Conservation (phyloP, 208 protist genomes). For the Vickermania ingenoplastis region DNA sequence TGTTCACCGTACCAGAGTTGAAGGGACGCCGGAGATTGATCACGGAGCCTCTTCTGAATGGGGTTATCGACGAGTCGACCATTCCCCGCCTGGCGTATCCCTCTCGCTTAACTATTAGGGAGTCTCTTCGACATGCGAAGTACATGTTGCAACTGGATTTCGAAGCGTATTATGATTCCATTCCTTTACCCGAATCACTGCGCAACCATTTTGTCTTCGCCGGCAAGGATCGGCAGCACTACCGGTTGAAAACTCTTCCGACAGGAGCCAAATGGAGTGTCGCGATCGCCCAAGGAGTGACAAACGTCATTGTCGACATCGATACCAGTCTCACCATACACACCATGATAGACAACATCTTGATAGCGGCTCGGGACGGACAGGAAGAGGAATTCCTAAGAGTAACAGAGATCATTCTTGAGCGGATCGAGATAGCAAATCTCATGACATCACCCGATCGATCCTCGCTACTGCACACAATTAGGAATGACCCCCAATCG, state of each 20-base stretch:
- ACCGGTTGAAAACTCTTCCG: not conserved
- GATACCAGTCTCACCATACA: not conserved
- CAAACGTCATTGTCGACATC: not conserved
- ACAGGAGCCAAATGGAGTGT: conserved; percentile 4
- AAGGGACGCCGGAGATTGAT: not conserved
- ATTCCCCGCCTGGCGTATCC: not conserved
- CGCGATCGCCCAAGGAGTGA: not conserved
- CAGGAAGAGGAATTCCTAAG: not conserved
- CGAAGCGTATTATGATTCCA: conserved; percentile 3
- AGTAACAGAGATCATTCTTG: not conserved
- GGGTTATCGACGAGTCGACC: not conserved
- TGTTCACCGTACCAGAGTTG: conserved; percentile 2
- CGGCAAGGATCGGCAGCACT: not conserved
- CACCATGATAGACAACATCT: conserved; percentile 5
- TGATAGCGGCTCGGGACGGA: not conserved
- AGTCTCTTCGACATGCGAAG: not conserved
- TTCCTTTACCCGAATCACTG: not conserved
- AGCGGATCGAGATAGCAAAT: not conserved
- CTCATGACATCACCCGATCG: not conserved
- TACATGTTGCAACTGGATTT: conserved; percentile 3
- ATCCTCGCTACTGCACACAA: no score
- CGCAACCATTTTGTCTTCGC: not conserved
- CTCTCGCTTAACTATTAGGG: not conserved
- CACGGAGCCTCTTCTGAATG: conserved; percentile 1
- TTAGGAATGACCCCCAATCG: no score